Evolutionary conservation across 352 stramenopile genomes (phyloP).

Genomic region (Pythium apleroticum): DNA sequence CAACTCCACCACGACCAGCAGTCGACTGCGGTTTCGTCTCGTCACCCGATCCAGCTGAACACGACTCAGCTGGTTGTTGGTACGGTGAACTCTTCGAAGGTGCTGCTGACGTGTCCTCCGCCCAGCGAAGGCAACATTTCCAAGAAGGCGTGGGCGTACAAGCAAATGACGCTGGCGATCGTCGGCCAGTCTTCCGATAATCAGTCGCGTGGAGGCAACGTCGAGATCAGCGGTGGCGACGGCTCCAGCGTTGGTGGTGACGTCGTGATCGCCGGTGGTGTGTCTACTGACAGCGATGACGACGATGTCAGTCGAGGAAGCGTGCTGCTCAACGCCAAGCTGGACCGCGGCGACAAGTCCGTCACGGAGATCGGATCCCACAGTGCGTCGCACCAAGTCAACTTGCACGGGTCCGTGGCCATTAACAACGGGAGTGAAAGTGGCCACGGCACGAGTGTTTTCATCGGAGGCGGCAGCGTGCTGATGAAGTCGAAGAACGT

Average conservation of each 20-base stretch:
- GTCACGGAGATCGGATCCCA: slow-evolving; percentile 64
- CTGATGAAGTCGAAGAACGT: slow-evolving; percentile 44
- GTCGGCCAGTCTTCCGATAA: slow-evolving; percentile 51
- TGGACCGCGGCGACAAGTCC: slow-evolving; percentile 42
- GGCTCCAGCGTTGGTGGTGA: slow-evolving; percentile 46
- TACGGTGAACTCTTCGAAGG: slow-evolving; percentile 9
- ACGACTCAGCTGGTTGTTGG: slow-evolving; percentile 34
- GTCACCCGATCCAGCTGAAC: slow-evolving; percentile 47
- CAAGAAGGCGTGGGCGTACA: slow-evolving; percentile 1
- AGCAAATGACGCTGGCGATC: slow-evolving; percentile 50
- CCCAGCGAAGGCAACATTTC: background rate
- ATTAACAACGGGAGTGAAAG: slow-evolving; percentile 46
- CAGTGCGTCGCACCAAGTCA: slow-evolving; percentile 46
- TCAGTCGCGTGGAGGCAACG: slow-evolving; percentile 46
- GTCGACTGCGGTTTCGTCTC: slow-evolving; percentile 41
- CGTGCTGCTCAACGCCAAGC: slow-evolving; percentile 56
- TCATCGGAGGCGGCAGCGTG: slow-evolving; percentile 40
- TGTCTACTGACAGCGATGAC: slow-evolving; percentile 29
- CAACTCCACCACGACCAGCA: slow-evolving; percentile 47
- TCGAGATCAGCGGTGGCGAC: slow-evolving; percentile 54
- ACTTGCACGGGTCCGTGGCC: slow-evolving; percentile 49
- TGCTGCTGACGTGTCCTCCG: slow-evolving; percentile 20
- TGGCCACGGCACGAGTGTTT: slow-evolving; percentile 45
- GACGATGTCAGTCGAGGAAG: slow-evolving; percentile 29
- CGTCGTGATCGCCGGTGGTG: slow-evolving; percentile 46